Base-by-base conservation (phyloP, 306 rosid species). In the Parietaria judaica region DNA sequence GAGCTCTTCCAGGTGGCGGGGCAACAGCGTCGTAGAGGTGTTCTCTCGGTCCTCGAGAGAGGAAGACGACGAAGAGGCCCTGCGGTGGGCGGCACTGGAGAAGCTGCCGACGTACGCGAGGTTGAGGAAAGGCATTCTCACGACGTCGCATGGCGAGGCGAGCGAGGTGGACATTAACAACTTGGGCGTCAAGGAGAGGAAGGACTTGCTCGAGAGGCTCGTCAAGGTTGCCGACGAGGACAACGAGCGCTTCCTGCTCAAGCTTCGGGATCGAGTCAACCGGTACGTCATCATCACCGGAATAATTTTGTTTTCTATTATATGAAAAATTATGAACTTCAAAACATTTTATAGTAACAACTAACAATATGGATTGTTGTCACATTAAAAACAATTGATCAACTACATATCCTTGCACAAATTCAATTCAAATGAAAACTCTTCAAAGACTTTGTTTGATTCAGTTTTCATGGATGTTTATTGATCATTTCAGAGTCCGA, bases 11-110 rank as follows among this genome's bases (percentile, higher is more conserved):
- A 5, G 36, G 39, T 57, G 61, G 61, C 38, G 61, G 48, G 38
- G 38, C 48, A 57, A n/a, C 31, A 57, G 16, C 12, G 45, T 5
- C 1, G 14, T 38, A 51, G 64, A 60, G 7, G 64, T 45, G 17
- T 60, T 60, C 37, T 44, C 64, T 1, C 46, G 31, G 38, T 60
- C 64, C 23, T 60, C 64, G 6, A 6, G 64, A 8, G 64, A 60
- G 2, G 69, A 64, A 1, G 69, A 73, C 14, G 84, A 85, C 41
- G 94, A 85, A 17, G 86, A 82, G 39, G 81, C 77, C 31, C 79
- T 86, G 36, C 74, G 54, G 49, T 86, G 94, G 94, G 94, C 89
- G 0, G 80, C 94, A 3, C 58, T 83, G 52, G 84, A 86, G 72
- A 72, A 80, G 62, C 94, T 86, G 66, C 86, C 94, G 0, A 82